These are phyloP conservation scores for Ilyonectria mors-panacis DNA, from an alignment of 2,329 filamentous ascomycete genomes.

Conservation along the genomic window DNA sequence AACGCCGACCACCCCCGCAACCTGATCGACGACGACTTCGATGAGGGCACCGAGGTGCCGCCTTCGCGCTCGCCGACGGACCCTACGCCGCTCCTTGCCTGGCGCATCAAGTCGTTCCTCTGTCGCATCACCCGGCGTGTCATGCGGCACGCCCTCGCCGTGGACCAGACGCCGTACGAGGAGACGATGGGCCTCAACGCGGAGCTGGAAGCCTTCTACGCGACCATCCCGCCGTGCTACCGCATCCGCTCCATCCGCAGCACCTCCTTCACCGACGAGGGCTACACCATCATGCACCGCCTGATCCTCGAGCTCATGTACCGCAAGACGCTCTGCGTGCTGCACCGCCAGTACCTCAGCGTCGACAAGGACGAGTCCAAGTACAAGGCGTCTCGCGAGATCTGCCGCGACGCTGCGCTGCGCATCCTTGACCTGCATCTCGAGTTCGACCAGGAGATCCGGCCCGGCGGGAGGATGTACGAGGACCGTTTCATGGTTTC, in stretches of 20 bases:
- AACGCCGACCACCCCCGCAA: slow-evolving; percentile 64
- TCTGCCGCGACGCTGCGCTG: slow-evolving; percentile 61
- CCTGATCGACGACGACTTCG: slow-evolving; percentile 66
- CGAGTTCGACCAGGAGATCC: slow-evolving; percentile 62
- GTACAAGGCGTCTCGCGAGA: slow-evolving; percentile 57
- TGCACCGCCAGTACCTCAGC: slow-evolving; percentile 65
- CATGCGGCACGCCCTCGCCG: slow-evolving; percentile 58
- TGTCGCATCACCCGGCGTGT: slow-evolving; percentile 61
- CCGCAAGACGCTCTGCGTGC: slow-evolving; percentile 64
- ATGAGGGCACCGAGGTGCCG: slow-evolving; percentile 61
- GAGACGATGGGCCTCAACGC: slow-evolving; percentile 55
- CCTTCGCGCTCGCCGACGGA: slow-evolving; percentile 59
- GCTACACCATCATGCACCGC: slow-evolving; percentile 63
- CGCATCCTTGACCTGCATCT: slow-evolving; percentile 62
- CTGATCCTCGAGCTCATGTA: slow-evolving; percentile 65
- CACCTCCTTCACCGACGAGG: slow-evolving; percentile 60
- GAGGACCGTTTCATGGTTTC: slow-evolving; percentile 69
- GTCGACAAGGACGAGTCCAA: slow-evolving; percentile 55
- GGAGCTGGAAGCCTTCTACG: slow-evolving; percentile 56
- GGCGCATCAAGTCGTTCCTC: slow-evolving; percentile 60
- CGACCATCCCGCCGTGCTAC: slow-evolving; percentile 56
- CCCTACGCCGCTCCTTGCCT: slow-evolving; percentile 60
- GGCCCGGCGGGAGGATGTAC: slow-evolving; percentile 65
- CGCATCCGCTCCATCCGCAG: slow-evolving; percentile 59
- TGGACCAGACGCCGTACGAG: slow-evolving; percentile 55